Evolutionary conservation across 345 rosid species (phyloP), one percentile per base, ranked within the genome.

Genomic region (Luvunga scandens): DNA sequence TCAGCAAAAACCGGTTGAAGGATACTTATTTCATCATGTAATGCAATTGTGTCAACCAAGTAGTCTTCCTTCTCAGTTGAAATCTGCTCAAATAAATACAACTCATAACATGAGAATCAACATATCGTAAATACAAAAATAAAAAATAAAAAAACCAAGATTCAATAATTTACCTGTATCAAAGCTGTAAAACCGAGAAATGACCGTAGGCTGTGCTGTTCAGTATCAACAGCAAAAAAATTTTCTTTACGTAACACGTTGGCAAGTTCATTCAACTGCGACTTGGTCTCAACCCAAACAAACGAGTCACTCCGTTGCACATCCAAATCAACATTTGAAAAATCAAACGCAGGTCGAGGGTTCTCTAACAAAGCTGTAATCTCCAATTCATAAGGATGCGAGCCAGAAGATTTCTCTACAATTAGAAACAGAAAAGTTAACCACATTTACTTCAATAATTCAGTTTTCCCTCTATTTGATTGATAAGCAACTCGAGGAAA

Each of bases 171-270:
- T 69, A 95, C 98, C 97, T 95, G 99, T 78, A 95, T 75, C 2
- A 93, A 79, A 86, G 96, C 92, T 22, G 98, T 95, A 83, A 95
- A 91, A 25, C 99, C 97, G 27, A 89, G 90, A 87, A 90, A 95
- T 0, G 99, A 95, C 4, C 91, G 84, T 2, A 92, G 76, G 81
- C 97, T 90, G 81, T 95, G 99, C 71, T 95, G 99, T 83, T 95
- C 99, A 1, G 98, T 95, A 85, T 95, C 99, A 60, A 93, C 92
- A 31, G 86, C 91, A 76, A 95, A 93, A 80, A 84, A 85, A 18
- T 69, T 80, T 75, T 90, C 86, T 78, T 84, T 81, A 13, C 87
- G 83, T 79, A 95, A 83, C 60, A 74, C 74, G 75, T 85, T 84
- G 30, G 88, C 96, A n/a, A 95, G 88, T 71, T 92, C 92, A 81